phyloP scores from a whole-genome alignment of 345 rosid genomes.

The Psidium guajava region DNA sequence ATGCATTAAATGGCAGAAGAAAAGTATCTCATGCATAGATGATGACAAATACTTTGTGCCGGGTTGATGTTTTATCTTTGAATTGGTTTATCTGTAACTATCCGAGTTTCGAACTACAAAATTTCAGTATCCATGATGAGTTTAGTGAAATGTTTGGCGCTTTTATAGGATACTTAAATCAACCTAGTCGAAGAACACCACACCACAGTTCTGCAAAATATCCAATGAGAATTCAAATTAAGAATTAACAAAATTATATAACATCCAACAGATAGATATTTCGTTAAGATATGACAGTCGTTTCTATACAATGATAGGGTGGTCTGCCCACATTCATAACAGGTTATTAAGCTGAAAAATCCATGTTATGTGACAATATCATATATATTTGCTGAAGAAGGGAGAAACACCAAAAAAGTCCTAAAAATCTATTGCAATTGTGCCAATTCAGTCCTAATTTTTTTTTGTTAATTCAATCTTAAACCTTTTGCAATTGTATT shows the following conservation, averaged over 20 bases:
- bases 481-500: no score
- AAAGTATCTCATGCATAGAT: neutral
- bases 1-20: neutral
- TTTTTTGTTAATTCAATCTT: no score
- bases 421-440: no score
- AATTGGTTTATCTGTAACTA: neutral
- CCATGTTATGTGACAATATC: neutral
- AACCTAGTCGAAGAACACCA: neutral
- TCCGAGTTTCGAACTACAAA: neutral
- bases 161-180: neutral
- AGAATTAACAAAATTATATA: neutral
- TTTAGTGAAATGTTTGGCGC: neutral
- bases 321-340: neutral
- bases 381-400: neutral
- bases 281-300: neutral
- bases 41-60: neutral
- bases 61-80: neutral
- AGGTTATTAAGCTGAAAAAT: neutral
- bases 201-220: rapidly evolving
- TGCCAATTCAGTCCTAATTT: no score
- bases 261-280: neutral
- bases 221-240: neutral
- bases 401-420: neutral
- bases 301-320: neutral
- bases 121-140: neutral